phyloP scores from a whole-genome alignment of 2,329 filamentous ascomycete genomes.

The Plenodomus biglobosus region DNA sequence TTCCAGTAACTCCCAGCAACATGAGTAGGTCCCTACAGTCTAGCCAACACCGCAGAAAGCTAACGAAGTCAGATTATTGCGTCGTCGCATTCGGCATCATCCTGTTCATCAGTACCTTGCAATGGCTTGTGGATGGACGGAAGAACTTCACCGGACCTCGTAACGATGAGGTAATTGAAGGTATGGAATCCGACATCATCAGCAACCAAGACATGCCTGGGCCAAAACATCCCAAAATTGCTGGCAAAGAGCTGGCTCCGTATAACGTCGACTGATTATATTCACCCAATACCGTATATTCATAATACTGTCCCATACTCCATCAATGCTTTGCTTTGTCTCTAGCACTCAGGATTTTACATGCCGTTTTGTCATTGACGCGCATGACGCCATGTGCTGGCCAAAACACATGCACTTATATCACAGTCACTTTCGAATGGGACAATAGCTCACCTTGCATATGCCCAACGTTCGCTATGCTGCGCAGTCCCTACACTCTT shows the following conservation, averaged over 20 bases:
- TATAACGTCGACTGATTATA: background rate
- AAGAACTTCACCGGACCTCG: conserved; percentile 61
- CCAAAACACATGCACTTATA: too few relatives aligned
- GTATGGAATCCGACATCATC: conserved; percentile 38
- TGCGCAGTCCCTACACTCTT: too few relatives aligned
- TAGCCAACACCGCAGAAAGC: background rate
- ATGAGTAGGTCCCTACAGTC: conserved; percentile 59
- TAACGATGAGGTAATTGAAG: conserved; percentile 46
- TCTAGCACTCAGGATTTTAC: too few relatives aligned
- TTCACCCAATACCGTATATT: background rate
- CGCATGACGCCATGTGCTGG: too few relatives aligned
- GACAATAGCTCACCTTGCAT: too few relatives aligned
- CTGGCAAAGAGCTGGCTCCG: conserved; percentile 6
- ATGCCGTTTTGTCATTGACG: too few relatives aligned
- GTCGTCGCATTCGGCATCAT: conserved; percentile 61
- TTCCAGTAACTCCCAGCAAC: conserved; percentile 64
- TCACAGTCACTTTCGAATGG: too few relatives aligned
- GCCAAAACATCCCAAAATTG: conserved; percentile 7
- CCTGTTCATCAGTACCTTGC: conserved; percentile 57
- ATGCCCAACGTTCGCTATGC: too few relatives aligned
- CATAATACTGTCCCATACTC: background rate
- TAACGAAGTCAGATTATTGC: conserved; percentile 49
- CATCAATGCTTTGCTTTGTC: too few relatives aligned
- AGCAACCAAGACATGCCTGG: conserved; percentile 14
- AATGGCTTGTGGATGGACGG: conserved; percentile 63